Conservation (phyloP, 2,329 filamentous ascomycete species). For the Colletotrichum sp. region DNA sequence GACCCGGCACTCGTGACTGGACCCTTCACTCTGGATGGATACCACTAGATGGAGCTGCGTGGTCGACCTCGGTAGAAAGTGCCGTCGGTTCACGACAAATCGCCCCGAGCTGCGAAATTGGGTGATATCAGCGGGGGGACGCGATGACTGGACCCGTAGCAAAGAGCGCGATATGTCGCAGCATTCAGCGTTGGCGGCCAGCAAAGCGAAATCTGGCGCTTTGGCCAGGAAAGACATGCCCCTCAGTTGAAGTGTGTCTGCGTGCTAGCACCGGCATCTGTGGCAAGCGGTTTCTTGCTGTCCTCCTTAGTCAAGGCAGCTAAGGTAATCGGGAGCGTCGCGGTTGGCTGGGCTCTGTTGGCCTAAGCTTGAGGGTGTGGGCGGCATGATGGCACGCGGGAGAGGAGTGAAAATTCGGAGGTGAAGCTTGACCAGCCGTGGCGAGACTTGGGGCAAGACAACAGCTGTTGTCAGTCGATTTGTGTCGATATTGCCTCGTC, state of each 20-base stretch:
- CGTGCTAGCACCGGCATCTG: not conserved
- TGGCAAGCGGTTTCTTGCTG: not conserved
- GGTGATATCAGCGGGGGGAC: conserved; percentile 5
- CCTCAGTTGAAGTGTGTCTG: not conserved
- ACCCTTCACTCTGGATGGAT: not conserved
- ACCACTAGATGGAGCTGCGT: not conserved
- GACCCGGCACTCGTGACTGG: not conserved
- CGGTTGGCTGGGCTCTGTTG: conserved; percentile 8
- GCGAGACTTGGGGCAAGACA: conserved; percentile 11
- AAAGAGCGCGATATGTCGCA: not conserved
- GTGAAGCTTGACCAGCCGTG: conserved; percentile 2
- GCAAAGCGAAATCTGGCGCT: not conserved
- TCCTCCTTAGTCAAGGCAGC: not conserved
- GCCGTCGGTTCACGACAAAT: not conserved
- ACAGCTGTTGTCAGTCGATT: conserved; percentile 19
- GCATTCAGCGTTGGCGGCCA: not conserved
- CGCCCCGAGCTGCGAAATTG: not conserved
- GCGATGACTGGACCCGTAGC: not conserved
- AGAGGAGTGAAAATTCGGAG: not conserved
- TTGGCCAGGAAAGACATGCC: not conserved
- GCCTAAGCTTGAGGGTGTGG: not conserved
- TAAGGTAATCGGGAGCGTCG: conserved; percentile 12
- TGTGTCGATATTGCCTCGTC: not conserved
- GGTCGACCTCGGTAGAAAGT: conserved; percentile 7
- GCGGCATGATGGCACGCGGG: conserved; percentile 14